These are phyloP conservation scores for Apophysomyces elegans DNA, from an alignment of 371 early-diverging fungal species.

Conservation along the genomic window DNA sequence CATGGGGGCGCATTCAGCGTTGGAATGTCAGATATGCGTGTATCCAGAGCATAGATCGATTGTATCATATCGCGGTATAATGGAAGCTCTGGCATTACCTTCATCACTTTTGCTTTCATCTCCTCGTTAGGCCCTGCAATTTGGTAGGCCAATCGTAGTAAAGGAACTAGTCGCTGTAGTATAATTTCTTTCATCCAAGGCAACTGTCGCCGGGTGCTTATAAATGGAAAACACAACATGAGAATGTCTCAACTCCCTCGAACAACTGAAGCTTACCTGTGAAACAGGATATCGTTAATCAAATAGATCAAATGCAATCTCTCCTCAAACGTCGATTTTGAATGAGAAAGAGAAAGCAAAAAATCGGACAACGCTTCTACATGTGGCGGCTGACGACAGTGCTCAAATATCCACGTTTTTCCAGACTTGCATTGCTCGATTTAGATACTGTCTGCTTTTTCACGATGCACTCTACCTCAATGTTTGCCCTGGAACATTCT, in stretches of 20 bases:
- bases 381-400: constrained; percentile 50
- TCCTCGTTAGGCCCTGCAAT: constrained; percentile 45
- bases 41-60: constrained; percentile 11
- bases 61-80: constrained; percentile 8
- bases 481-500: constrained; percentile 66
- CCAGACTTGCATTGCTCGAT: constrained; percentile 44
- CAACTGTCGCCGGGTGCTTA: constrained; percentile 55
- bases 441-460: neutral
- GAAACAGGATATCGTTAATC: constrained; percentile 62
- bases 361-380: constrained; percentile 44
- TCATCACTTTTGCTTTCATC: constrained; percentile 55
- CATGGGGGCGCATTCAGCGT: constrained; percentile 7
- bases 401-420: constrained; percentile 62
- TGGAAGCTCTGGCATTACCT: constrained; percentile 42
- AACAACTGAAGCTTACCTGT: constrained; percentile 42
- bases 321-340: constrained; percentile 54
- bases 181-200: constrained; percentile 63
- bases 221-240: neutral
- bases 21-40: constrained; percentile 11
- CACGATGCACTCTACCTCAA: constrained; percentile 47
- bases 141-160: constrained; percentile 60
- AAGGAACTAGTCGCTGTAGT: constrained; percentile 50
- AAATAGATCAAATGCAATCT: constrained; percentile 63
- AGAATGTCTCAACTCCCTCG: neutral
- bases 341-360: constrained; percentile 48